Evolutionary conservation across 2,329 filamentous ascomycete species (phyloP).

Genomic region (Neospermospora avenae): DNA sequence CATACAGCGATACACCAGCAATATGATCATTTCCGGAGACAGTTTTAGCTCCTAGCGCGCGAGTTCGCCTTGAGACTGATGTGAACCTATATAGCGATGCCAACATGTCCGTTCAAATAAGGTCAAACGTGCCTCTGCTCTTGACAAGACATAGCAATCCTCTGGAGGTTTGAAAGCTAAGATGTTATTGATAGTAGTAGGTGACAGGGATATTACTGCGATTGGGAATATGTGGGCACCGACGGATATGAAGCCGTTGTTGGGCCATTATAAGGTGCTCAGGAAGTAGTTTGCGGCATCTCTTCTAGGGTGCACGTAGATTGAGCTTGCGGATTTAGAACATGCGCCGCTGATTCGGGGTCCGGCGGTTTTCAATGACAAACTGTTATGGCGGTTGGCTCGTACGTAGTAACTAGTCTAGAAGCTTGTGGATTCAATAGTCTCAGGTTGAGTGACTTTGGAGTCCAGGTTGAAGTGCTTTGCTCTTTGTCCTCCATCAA

Average conservation of each 20-base stretch:
- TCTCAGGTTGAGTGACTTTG: constrained; percentile 13
- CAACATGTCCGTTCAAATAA: not conserved
- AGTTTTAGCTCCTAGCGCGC: not conserved
- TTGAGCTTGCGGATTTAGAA: not conserved
- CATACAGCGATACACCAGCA: not conserved
- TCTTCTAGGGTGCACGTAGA: not conserved
- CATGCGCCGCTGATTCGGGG: not conserved
- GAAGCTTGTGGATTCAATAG: constrained; percentile 15
- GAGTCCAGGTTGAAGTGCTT: constrained; percentile 10
- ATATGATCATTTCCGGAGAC: not conserved
- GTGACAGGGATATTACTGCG: too few relatives aligned
- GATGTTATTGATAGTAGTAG: too few relatives aligned
- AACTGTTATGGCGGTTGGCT: constrained; percentile 3
- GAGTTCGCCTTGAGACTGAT: not conserved
- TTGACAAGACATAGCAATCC: too few relatives aligned
- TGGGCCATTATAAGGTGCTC: too few relatives aligned
- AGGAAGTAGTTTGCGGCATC: not conserved
- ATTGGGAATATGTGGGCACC: too few relatives aligned
- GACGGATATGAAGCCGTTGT: too few relatives aligned
- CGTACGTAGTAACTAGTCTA: constrained; percentile 13
- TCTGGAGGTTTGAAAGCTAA: too few relatives aligned
- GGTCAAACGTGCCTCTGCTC: too few relatives aligned
- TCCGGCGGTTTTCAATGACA: not conserved
- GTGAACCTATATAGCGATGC: not conserved
- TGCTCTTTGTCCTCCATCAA: constrained; percentile 1